Conservation (phyloP, 2,329 filamentous ascomycete species). For the Colletotrichum filicis region DNA sequence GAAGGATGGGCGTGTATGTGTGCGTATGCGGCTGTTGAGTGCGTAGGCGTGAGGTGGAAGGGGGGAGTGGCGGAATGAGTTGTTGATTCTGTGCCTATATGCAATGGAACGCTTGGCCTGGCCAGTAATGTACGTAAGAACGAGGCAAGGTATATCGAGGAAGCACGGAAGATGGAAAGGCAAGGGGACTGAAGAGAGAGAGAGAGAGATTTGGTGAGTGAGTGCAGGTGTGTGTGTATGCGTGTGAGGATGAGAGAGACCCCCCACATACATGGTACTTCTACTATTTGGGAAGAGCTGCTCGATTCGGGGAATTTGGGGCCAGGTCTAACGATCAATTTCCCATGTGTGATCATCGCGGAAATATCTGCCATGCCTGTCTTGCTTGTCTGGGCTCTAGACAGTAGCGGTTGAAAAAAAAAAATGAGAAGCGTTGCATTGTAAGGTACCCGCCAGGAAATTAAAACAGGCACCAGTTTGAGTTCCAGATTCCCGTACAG, state of each 20-base stretch:
- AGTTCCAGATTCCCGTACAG: background rate
- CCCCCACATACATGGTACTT: slow-evolving; percentile 6
- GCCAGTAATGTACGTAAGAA: background rate
- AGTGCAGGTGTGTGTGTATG: too few species aligned
- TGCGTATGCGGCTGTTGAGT: background rate
- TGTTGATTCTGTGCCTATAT: background rate
- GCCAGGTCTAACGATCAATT: too few species aligned
- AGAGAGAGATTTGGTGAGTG: too few species aligned
- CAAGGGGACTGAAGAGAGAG: too few species aligned
- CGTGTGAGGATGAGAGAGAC: too few species aligned
- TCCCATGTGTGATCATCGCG: background rate
- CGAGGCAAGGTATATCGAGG: background rate
- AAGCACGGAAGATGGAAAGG: too few species aligned
- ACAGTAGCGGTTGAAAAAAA: background rate
- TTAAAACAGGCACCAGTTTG: background rate
- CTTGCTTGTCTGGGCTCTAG: too few species aligned
- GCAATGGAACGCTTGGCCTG: background rate
- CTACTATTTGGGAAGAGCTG: background rate
- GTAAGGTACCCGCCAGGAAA: background rate
- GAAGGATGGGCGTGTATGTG: too few species aligned
- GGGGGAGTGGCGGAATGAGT: background rate
- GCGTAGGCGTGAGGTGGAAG: too few species aligned
- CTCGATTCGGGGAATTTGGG: background rate
- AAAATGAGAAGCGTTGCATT: background rate
- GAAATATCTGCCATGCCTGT: too few species aligned